A percentile compares a stretch with the other conserved stretches of the same genome.
Evolutionary conservation across 2,329 filamentous ascomycete genomes (phyloP).

Genomic region (Pseudogymnoascus sp.): DNA sequence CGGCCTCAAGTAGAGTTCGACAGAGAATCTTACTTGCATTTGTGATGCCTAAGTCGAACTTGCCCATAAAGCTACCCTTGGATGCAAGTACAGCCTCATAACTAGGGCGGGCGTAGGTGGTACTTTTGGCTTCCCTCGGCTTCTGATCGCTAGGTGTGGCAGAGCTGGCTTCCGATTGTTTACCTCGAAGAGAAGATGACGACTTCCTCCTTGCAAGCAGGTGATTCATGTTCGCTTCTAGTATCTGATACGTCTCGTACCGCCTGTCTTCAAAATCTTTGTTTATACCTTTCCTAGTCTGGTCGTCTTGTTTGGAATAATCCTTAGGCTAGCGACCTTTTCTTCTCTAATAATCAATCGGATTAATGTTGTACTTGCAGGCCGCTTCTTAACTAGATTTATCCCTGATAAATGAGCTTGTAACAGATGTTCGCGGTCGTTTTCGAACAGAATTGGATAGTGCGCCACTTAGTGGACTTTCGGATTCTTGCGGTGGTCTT

Average conservation of each 20-base stretch:
- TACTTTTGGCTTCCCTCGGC: slow-evolving; percentile 33
- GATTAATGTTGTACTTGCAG: no score
- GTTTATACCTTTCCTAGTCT: slow-evolving; percentile 1
- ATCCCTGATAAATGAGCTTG: no score
- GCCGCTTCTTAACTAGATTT: no score
- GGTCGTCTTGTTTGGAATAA: slow-evolving; percentile 21
- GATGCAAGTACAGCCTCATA: slow-evolving; percentile 33
- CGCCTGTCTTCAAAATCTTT: slow-evolving; percentile 7
- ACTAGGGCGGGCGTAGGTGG: no score
- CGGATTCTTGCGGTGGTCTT: slow-evolving; percentile 12
- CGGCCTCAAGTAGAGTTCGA: slow-evolving; percentile 25
- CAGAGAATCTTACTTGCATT: slow-evolving; percentile 25
- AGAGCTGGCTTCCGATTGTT: slow-evolving; percentile 24
- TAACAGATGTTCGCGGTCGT: no score
- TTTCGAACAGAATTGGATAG: neutral
- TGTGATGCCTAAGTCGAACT: slow-evolving; percentile 28
- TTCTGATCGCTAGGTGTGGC: slow-evolving; percentile 32
- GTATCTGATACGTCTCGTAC: slow-evolving; percentile 10
- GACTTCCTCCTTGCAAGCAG: slow-evolving; percentile 29
- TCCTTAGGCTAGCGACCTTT: slow-evolving; percentile 23
- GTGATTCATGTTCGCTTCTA: slow-evolving; percentile 25
- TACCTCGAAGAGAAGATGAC: slow-evolving; percentile 23
- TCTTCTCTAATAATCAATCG: slow-evolving; percentile 24
- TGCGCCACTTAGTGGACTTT: no score
- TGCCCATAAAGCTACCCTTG: slow-evolving; percentile 35